Base-by-base conservation (phyloP, 805 yeast species). In the Metschnikowia colocasiae region DNA sequence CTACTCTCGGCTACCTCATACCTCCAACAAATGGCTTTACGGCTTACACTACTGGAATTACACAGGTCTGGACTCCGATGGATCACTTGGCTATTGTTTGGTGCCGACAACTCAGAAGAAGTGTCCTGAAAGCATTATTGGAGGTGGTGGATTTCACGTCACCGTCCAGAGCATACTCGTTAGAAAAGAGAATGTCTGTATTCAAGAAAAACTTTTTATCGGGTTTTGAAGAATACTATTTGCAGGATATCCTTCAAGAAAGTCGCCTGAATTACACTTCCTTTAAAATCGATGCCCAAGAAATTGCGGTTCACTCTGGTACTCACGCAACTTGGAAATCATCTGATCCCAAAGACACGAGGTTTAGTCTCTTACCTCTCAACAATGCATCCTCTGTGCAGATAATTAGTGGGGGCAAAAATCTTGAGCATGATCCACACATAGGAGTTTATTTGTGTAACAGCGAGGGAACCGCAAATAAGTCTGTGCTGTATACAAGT, bases 41-140 rank as follows among this genome's bases (percentile, higher is more conserved):
- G 0, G 87, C 85, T 0, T 87, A 81, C 56, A 80, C 97, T 0
- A 82, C 94, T 0, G 91, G 96, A 1, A 85, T 92, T 9, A 96
- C 96, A 0, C 76, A 75, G 2, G 97, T 92, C 1, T 92, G 97
- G 96, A 83, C 96, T 0, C 86, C 97, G 1, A 82, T 90, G 34
- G 98, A 92, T 64, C 99, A 92, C 67, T 74, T 89, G 53, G 97
- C 98, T 0, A 83, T 94, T 40, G 96, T 92, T 1, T 92, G 99
- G 99, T 92, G 99, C 65, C 87, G 83, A 51, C 97, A 92, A 63
- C 67, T 91, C 32, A 75, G 97, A 44, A 72, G 77, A 44, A 78
- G 75, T 13, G 54, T 92, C 1, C 83, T 87, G 7, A 67, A 68
- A 42, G 69, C 82, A 0, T 59, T 94, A 31, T 65, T 86, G 40